Base-by-base conservation (phyloP, 176 grass and related monocot species). In the Oropetium thomaeum region DNA sequence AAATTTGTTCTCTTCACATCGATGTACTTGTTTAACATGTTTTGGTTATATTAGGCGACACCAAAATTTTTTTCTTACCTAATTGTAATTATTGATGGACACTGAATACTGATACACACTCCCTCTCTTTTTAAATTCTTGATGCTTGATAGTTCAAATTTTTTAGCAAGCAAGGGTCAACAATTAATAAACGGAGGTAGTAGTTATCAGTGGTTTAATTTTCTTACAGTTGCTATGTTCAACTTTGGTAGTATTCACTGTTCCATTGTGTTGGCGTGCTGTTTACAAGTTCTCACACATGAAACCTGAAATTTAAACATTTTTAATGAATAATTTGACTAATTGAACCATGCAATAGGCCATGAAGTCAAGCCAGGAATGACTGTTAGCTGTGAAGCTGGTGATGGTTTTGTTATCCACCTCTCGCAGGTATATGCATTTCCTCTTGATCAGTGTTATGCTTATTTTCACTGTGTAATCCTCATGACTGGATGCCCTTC, bases 381-480 rank as follows among this genome's bases (percentile, higher is more conserved):
- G 67, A 83, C 71, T 54, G 70, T 93, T 67, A 79, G 81, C 39
- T 88, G 74, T 13, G 39, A 87, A 27, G 78, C 57, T 73, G 73
- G 23, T n/a, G 73, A 89, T 11, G 83, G 58, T 14, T 83, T 42
- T 60, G 79, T 78, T 59, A 31, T 97, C 42, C 84, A 91, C 59
- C 58, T 97, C 38, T 89, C 95, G n/a, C 90, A 97, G 95, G 95
- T 97, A 67, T 67, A 64, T 4, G 19, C 17, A n/a, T 51, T 51
- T 45, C 20, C 55, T 62, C 12, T 1, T 41, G n/a, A 32, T 12
- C 40, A 44, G 13, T 62, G 29, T 25, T 72, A 8, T 58, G 7
- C 16, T 44, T 73, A 20, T 34, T 33, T 66, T 39, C 30, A 68
- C 7, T 9, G n/a, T 59, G 32, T 15, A 22, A 6, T 73, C 74